These are phyloP conservation scores for Fusarium sp. DNA, from an alignment of 2,329 filamentous ascomycete species.

Conservation along the genomic window DNA sequence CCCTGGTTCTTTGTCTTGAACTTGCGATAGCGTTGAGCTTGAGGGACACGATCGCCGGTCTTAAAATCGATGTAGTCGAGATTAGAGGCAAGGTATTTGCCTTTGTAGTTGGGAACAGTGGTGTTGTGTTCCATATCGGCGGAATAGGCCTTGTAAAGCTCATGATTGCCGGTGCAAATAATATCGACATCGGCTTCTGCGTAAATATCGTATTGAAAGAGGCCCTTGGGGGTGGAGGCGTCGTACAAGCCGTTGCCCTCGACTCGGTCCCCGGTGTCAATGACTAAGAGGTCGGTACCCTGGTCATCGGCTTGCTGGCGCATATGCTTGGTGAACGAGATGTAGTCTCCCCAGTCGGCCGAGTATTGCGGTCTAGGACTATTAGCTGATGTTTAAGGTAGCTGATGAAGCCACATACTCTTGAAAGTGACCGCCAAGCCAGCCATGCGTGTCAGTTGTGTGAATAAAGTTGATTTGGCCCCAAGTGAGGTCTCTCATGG, in stretches of 20 bases:
- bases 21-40: conserved; percentile 87
- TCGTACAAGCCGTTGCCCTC: conserved; percentile 98
- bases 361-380: conserved; percentile 83
- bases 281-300: conserved; percentile 88
- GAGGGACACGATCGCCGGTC: conserved; percentile 79
- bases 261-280: conserved; percentile 94
- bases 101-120: conserved; percentile 86
- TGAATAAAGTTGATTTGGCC: conserved; percentile 98
- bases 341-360: conserved; percentile 97
- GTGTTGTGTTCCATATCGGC: conserved; percentile 83
- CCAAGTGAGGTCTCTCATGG: conserved; percentile 88
- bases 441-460: conserved; percentile 96
- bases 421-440: conserved; percentile 93
- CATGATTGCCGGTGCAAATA: conserved; percentile 92
- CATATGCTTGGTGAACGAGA: conserved; percentile 91
- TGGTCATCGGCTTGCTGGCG: conserved; percentile 82
- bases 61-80: conserved; percentile 86
- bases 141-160: conserved; percentile 87
- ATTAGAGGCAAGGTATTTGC: conserved; percentile 90
- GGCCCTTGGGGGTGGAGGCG: conserved; percentile 86
- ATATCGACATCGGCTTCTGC: conserved; percentile 87
- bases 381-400: conserved; percentile 6
- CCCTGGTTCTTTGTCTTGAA: conserved; percentile 93
- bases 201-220: conserved; percentile 90
- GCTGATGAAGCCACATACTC: conserved; percentile 70